Conservation (phyloP, 2,329 filamentous ascomycete genomes). For the Botrytis sinoallii region DNA sequence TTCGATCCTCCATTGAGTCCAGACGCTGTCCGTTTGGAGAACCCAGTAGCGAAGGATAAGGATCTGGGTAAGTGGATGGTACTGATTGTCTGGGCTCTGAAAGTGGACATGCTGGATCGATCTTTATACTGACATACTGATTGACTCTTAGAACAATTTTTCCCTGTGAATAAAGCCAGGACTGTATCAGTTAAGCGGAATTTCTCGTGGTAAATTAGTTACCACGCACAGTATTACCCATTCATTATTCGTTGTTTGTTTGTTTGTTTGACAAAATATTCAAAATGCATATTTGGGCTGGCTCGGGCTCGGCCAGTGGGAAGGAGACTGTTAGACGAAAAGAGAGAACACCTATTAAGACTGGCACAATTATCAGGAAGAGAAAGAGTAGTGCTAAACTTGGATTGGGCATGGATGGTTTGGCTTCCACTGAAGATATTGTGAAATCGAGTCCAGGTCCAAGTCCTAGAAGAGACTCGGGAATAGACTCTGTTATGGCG, state of each 20-base stretch:
- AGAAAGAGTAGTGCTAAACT: slow-evolving; percentile 1
- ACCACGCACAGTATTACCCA: too few relatives aligned
- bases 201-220: background rate
- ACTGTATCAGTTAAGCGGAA: background rate
- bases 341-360: background rate
- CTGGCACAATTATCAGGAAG: background rate
- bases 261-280: background rate
- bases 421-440: background rate
- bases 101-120: background rate
- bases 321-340: slow-evolving; percentile 1
- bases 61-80: background rate
- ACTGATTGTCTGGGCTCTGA: background rate
- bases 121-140: background rate
- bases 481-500: background rate
- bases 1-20: background rate
- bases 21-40: background rate
- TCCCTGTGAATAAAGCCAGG: background rate
- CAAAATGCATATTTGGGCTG: slow-evolving; percentile 12
- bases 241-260: background rate
- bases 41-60: background rate
- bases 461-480: background rate
- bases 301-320: background rate
- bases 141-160: background rate
- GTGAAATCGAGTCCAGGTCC: background rate
- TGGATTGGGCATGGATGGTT: background rate